Percentiles rank a stretch among this genome's conserved stretches.
Conservation (phyloP, 2,329 filamentous ascomycete species). For the Fusarium sp. region DNA sequence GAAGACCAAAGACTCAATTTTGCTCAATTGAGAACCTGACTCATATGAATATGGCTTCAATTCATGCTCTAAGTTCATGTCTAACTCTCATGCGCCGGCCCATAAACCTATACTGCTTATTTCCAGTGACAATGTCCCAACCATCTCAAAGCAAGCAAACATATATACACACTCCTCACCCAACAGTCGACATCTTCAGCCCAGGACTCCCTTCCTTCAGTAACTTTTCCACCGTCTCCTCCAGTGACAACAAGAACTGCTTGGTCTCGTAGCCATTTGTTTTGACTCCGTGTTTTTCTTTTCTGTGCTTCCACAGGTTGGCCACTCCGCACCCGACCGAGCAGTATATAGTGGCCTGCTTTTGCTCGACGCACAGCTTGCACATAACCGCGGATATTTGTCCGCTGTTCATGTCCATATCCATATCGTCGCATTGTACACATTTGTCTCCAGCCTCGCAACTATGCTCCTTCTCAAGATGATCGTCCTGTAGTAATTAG, state of each 20-base stretch:
- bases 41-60: neutral
- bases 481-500: conserved; percentile 55
- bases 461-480: conserved; percentile 56
- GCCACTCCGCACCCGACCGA: conserved; percentile 57
- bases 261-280: conserved; percentile 42
- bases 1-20: neutral
- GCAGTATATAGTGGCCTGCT: conserved; percentile 57
- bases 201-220: conserved; percentile 53
- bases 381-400: conserved; percentile 54
- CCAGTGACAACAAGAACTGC: conserved; percentile 42
- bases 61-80: neutral
- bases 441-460: conserved; percentile 59
- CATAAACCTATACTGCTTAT: neutral
- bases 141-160: neutral
- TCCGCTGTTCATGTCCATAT: conserved; percentile 56
- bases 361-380: conserved; percentile 57
- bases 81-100: conserved; percentile 3
- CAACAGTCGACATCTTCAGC: conserved; percentile 47
- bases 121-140: neutral
- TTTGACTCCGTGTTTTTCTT: conserved; percentile 50
- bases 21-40: neutral
- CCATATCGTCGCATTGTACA: conserved; percentile 56
- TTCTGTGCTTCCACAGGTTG: conserved; percentile 59
- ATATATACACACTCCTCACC: conserved; percentile 12
- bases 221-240: conserved; percentile 47